phyloP scores from a whole-genome alignment of 805 yeast genomes.

The Pichia californica region DNA sequence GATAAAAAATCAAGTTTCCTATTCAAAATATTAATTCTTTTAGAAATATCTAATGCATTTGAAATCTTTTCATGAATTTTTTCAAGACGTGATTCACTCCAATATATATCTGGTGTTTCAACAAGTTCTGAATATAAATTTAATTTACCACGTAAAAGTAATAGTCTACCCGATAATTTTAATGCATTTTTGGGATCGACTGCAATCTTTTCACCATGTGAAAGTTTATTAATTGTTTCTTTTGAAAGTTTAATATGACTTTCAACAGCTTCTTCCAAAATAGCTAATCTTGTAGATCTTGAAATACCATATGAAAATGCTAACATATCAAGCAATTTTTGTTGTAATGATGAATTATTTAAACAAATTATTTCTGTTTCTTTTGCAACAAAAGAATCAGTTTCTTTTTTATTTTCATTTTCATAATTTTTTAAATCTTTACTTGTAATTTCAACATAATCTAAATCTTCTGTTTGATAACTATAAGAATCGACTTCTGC shows the following conservation, averaged over 20 bases:
- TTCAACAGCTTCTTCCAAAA: constrained; percentile 69
- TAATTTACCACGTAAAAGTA: constrained; percentile 72
- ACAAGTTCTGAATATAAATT: constrained; percentile 83
- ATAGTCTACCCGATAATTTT: constrained; percentile 64
- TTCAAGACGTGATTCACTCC: constrained; percentile 88
- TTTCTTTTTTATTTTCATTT: neutral
- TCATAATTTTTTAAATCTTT: neutral
- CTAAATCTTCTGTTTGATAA: constrained; percentile 82
- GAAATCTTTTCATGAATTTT: constrained; percentile 67
- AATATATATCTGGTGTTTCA: constrained; percentile 88
- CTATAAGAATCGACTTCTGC: constrained; percentile 44
- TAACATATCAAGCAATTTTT: constrained; percentile 64
- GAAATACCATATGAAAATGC: constrained; percentile 88
- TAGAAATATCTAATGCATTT: constrained; percentile 63
- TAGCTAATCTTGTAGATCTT: constrained; percentile 78
- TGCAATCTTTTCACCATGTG: constrained; percentile 51
- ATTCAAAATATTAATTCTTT: constrained; percentile 74
- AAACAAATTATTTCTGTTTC: constrained; percentile 64
- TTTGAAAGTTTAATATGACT: constrained; percentile 58
- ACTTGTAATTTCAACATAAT: constrained; percentile 39
- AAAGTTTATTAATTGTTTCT: constrained; percentile 56
- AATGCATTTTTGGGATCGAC: constrained; percentile 57
- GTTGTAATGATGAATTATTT: constrained; percentile 39
- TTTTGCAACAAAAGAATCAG: constrained; percentile 34
- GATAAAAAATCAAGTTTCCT: constrained; percentile 85